These are phyloP conservation scores for Elsinoe necatrix DNA, from an alignment of 2,329 filamentous ascomycete species.

Conservation along the genomic window DNA sequence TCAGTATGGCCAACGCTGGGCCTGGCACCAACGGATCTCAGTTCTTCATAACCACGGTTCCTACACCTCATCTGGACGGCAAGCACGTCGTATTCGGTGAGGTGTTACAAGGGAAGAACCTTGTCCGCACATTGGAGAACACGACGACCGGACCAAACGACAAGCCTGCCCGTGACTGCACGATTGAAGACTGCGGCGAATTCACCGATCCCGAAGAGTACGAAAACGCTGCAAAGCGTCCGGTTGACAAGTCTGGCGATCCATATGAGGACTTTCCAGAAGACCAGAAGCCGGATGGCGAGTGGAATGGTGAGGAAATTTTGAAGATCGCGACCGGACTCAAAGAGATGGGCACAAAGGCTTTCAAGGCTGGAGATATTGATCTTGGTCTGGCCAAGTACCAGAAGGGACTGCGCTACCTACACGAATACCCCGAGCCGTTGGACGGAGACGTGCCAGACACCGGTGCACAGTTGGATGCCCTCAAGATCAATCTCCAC, in stretches of 20 bases:
- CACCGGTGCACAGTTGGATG: conserved; percentile 56
- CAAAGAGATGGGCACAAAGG: conserved; percentile 86
- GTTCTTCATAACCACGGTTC: conserved; percentile 94
- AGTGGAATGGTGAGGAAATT: conserved; percentile 59
- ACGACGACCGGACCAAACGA: conserved; percentile 64
- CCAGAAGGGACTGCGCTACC: conserved; percentile 81
- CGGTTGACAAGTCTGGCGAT: conserved; percentile 75
- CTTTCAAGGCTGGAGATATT: conserved; percentile 73
- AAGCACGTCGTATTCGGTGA: conserved; percentile 98
- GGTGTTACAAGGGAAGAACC: conserved; percentile 83
- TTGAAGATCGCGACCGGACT: conserved; percentile 73
- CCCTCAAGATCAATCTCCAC: conserved; percentile 76
- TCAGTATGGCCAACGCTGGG: conserved; percentile 97
- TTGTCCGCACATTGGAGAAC: conserved; percentile 86
- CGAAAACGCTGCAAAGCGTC: conserved; percentile 56
- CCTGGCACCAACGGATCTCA: conserved; percentile 93
- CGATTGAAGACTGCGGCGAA: conserved; percentile 77
- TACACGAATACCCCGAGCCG: conserved; percentile 71
- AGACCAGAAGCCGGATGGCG: conserved; percentile 53
- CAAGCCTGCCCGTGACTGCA: conserved; percentile 65
- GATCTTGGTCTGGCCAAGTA: conserved; percentile 77
- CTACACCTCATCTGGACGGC: conserved; percentile 86
- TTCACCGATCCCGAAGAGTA: conserved; percentile 60
- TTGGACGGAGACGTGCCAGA: conserved; percentile 61
- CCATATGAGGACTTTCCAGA: conserved; percentile 93